Base-by-base conservation (phyloP, 345 rosid species). In the Eucalyptus curtisii region DNA sequence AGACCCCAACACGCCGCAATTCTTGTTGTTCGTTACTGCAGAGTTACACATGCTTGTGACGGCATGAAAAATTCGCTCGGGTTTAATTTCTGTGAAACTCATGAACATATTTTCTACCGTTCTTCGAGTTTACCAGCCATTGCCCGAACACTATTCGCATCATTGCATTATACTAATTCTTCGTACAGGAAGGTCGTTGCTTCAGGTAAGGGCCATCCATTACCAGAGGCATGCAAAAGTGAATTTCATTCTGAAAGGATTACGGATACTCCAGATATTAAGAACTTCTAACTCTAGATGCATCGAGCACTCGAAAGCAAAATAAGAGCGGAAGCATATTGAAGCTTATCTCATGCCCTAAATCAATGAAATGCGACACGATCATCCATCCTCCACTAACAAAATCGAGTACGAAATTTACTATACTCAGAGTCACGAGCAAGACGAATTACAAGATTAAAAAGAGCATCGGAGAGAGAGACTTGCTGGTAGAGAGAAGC, bases 51-150 rank as follows among this genome's bases (percentile, higher is more conserved):
- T 0, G 57, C 10, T 8, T 20, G 61, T 24, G 13, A 55, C 27
- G 13, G 30, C 61, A 55, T 0, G 59, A 4, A 0, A 55, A 22
- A 55, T 55, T 55, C 27, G 3, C 27, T 0, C 0, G 61, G 59
- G 30, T 20, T 55, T 55, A 55, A 24, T 55, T 55, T 55, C 61
- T 55, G 30, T 55, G 61, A 55, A 55, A 52, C 57, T 52, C 57
- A 3, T 52, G 24, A 55, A 22, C 1, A 55, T 9, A 55, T 55
- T 9, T 55, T 55, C 59, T 0, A 55, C 0, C 6, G 11, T 55
- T 8, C 12, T 55, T 55, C 3, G 17, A 55, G 3, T 4, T 55
- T 9, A 55, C 12, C 61, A 9, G 0, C 30, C 61, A 1, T 55
- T 2, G 27, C 30, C 13, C 3, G 30, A 55, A 24, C 61, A 55